phyloP scores from a whole-genome alignment of 75 land plant genomes.

The Cryptomeria japonica region DNA sequence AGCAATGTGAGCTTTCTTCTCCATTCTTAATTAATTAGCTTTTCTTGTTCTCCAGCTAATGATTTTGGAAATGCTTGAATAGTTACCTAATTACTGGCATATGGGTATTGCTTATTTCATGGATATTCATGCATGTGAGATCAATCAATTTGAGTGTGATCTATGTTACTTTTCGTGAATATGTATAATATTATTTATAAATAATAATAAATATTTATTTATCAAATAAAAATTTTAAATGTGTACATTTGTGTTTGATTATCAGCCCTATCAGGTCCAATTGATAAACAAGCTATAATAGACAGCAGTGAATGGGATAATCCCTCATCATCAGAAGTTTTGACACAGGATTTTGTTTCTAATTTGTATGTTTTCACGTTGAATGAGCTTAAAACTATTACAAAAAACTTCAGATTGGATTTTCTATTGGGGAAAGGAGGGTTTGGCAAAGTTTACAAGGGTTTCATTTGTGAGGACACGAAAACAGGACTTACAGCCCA shows the following conservation, averaged over 20 bases:
- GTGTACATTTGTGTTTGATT: not conserved
- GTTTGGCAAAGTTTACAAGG: no score
- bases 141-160: not conserved
- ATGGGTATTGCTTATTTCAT: no score
- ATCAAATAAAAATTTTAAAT: no score
- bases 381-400: conserved; percentile 34
- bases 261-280: not conserved
- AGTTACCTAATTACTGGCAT: not conserved
- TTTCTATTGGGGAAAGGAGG: no score
- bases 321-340: not conserved
- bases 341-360: conserved; percentile 15
- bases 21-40: no score
- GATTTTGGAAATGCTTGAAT: not conserved
- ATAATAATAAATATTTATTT: no score
- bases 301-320: not conserved
- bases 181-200: no score
- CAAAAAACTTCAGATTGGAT: conserved; percentile 30
- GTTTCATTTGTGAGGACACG: no score
- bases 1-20: not conserved
- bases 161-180: no score
- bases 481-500: no score
- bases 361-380: conserved; percentile 35
- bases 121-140: not conserved
- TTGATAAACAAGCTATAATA: not conserved
- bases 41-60: not conserved